phyloP scores from a whole-genome alignment of 495 filamentous ascomycete species.

The Bombardia bombarda region DNA sequence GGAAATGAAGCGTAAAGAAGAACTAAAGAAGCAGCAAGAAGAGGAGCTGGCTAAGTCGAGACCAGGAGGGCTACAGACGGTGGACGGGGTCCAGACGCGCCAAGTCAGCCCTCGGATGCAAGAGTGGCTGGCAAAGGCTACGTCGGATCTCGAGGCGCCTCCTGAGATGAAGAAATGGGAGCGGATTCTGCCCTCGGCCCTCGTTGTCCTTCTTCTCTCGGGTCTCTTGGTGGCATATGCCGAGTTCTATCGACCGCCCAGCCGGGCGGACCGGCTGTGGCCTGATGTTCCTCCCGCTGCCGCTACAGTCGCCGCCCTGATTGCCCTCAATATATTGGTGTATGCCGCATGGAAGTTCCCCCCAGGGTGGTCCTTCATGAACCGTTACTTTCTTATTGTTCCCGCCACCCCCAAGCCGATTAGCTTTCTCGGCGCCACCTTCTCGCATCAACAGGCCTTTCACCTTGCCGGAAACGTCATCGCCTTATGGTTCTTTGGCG shows the following conservation, averaged over 20 bases:
- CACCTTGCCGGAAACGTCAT: conserved; percentile 72
- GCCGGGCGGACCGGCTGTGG: conserved; percentile 50
- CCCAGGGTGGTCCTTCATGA: conserved; percentile 63
- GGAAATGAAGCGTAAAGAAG: conserved; percentile 38
- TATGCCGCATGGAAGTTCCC: conserved; percentile 61
- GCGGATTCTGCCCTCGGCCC: conserved; percentile 57
- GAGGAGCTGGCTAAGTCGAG: conserved; percentile 40
- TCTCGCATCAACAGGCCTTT: conserved; percentile 60
- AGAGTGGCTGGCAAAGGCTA: conserved; percentile 26
- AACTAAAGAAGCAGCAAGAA: conserved; percentile 43
- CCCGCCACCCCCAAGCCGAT: conserved; percentile 59
- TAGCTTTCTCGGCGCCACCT: conserved; percentile 60
- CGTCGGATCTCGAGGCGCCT: conserved; percentile 35
- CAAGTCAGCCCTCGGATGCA: conserved; percentile 28
- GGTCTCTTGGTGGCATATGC: conserved; percentile 47
- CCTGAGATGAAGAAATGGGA: conserved; percentile 42
- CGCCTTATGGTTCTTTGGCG: conserved; percentile 43
- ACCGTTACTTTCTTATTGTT: conserved; percentile 67
- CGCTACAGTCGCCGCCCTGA: conserved; percentile 63
- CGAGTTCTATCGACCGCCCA: conserved; percentile 55
- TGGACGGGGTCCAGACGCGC: conserved; percentile 17
- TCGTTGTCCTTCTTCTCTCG: conserved; percentile 47
- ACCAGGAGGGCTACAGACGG: conserved; percentile 41
- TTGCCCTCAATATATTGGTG: conserved; percentile 55
- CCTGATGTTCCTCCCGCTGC: conserved; percentile 70